Evolutionary conservation across 441 rosid genomes (phyloP), one percentile per base, ranked within the genome.

Genomic region (Hura crepitans): DNA sequence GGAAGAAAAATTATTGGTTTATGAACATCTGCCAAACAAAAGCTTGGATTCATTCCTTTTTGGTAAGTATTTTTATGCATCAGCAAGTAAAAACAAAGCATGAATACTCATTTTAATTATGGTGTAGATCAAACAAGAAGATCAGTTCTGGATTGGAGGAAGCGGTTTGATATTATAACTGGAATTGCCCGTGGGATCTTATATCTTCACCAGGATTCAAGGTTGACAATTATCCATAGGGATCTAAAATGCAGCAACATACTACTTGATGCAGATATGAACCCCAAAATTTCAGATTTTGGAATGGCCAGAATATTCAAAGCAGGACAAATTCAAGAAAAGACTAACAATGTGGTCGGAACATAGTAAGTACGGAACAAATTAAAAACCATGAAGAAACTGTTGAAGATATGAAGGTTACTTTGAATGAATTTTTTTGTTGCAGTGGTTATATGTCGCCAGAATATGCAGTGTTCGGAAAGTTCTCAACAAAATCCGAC

Each of bases 241-340:
- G 86, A 81, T 62, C 74, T 83, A 13, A 83, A 83, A 76, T 76
- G 81, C 11, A 83, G 82, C 45, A 83, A 81, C 60, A 63, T 85
- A 37, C 22, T 85, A 45, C 54, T 85, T 2, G 89, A 81, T 51
- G 69, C 37, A 35, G 66, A 81, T 10, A 83, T 81, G 82, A 77
- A 46, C 14, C 81, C 86, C 5, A 86, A 84, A 69, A 75, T 86
- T 46, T 78, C 85, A 1, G 84, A 84, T 68, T 84, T 84, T 27
- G 86, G 90, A 22, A 79, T 78, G 85, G 87, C 86, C 5, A 78
- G 81, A 65, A 53, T 82, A 62, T 78, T 84, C 17, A 68, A n/a
- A 22, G 43, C 28, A 22, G 82, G 79, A 65, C 75, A 79, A 60
- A 79, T 64, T 22, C 81, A 81, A 30, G 81, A 68, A 0, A 70